Evolutionary conservation across 2,329 filamentous ascomycete species (phyloP), one percentile per base, ranked within the genome.

Genomic region (Erysiphe pisi): DNA sequence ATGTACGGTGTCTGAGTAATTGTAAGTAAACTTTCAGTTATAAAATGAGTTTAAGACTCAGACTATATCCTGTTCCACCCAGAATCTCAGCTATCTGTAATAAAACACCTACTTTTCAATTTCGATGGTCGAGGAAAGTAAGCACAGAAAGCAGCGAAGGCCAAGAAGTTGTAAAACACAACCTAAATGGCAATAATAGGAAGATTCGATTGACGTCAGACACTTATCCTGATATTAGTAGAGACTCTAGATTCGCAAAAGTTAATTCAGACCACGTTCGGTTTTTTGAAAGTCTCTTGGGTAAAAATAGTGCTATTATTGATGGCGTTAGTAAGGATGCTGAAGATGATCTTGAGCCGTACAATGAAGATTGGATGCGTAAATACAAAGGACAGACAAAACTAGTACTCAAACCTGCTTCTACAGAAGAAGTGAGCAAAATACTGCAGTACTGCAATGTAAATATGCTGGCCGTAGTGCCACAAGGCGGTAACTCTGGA

Each of bases 361-460:
- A 93, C 87, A 99, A 99, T 84, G 89, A 90, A 82, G 95, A 99
- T 84, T 99, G 96, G 95, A 97, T 99, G 94, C 90, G 92, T 84
- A 99, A 99, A 84, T 99, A 97, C 85, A 90, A 92, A 78, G 96
- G 95, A 45, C 93, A 97, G 83, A 89, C 92, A 78, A 89, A 90
- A 81, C 85, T 99, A 40, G 93, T 98, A 6, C 85, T 99, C 79
- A 96, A 93, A 84, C 95, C 95, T 16, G 88, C 87, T 76, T 91
- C 89, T 22, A 94, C 93, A 0, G 90, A 94, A 81, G 91, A 99
- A 83, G 92, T 98, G 80, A 97, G 93, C 87, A 88, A 91, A 84
- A 90, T 98, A 78, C 84, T 99, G 80, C 90, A 91, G 83, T 97
- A 98, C 86, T 99, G 95, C 87, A 98, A 98, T 83, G 90, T 96